Base-by-base conservation (phyloP, 2,329 filamentous ascomycete species). In the Ceratocystis destructans region DNA sequence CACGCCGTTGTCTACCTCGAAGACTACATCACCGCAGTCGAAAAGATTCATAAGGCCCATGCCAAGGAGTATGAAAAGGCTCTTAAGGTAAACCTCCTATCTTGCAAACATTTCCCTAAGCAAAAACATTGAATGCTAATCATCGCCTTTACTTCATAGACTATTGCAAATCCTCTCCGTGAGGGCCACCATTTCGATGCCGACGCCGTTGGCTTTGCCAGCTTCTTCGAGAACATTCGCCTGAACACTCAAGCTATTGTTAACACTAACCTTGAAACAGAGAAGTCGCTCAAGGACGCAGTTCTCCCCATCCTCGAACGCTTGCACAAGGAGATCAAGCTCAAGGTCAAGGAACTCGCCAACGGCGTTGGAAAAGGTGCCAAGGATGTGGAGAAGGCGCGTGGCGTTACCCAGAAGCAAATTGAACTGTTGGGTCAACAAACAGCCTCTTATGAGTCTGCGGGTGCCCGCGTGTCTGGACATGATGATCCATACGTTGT, bases 51-150 rank as follows among this genome's bases (percentile, higher is more conserved):
- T 73, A 87, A 86, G 73, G 82, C 84, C 10, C 88, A 96, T 71
- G 86, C 90, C 65, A 97, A 96, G 79, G 93, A 97, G 76, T 96
- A 96, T 73, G 92, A 97, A 79, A 93, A 89, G 77, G 87, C 94
- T 8, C 78, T 97, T 72, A 99, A 97, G 86, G 87, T 76, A 65
- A 20, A 71, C 37, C 1, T 41, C 33, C n/a, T 2, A 20, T 7
- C 86, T 65, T 31, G 73, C 31, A 10, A 17, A 46, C 22, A 17
- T 25, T 20, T 20, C 22, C 37, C 15, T 6, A 6, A 53, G 7
- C 3, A 17, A 15, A 8, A 53, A 17, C 61, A 31, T 48, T 46
- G 22, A 44, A 41, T 65, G 59, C 66, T 67, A 61, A 70, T 66
- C 28, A 17, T 46, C 7, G 53, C 33, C 20, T 33, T 7, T n/a